phyloP scores from a whole-genome alignment of 2,329 filamentous ascomycete species.

The Aspergillus tanneri region DNA sequence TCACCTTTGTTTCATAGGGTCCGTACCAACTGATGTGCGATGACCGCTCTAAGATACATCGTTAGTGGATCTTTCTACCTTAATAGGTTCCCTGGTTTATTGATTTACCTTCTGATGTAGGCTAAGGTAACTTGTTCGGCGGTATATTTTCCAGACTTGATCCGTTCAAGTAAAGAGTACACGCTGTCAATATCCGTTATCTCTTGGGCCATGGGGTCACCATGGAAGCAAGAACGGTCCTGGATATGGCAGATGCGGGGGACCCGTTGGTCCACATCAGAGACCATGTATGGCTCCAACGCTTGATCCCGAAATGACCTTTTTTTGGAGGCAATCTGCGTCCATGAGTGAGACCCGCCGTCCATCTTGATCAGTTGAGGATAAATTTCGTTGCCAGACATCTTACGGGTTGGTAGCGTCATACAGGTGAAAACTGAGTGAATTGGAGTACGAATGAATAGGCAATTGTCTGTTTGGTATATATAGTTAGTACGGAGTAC shows the following conservation, averaged over 20 bases:
- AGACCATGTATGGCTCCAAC: slow-evolving; percentile 29
- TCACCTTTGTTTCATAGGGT: background rate
- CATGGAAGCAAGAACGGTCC: slow-evolving; percentile 23
- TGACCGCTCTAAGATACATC: slow-evolving; percentile 21
- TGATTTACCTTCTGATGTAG: slow-evolving; percentile 36
- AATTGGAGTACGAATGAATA: background rate
- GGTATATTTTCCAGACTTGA: slow-evolving; percentile 26
- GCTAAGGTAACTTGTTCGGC: slow-evolving; percentile 30
- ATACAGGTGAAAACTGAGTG: background rate
- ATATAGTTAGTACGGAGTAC: no score
- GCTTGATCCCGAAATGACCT: slow-evolving; percentile 25
- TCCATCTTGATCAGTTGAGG: slow-evolving; percentile 18
- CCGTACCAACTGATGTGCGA: slow-evolving; percentile 31
- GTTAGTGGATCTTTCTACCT: background rate
- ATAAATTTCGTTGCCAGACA: no score
- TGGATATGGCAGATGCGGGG: slow-evolving; percentile 25
- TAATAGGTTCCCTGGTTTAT: slow-evolving; percentile 1
- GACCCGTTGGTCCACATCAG: slow-evolving; percentile 25
- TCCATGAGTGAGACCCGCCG: slow-evolving; percentile 27
- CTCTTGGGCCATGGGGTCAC: slow-evolving; percentile 23
- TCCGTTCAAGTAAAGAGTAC: slow-evolving; percentile 16
- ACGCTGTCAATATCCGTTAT: slow-evolving; percentile 36
- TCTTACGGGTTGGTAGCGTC: no score
- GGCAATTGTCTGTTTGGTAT: no score
- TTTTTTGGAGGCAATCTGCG: slow-evolving; percentile 32